Evolutionary conservation across 2,329 filamentous ascomycete species (phyloP), one percentile per base, ranked within the genome.

Genomic region (Neofusicoccum laricinum): DNA sequence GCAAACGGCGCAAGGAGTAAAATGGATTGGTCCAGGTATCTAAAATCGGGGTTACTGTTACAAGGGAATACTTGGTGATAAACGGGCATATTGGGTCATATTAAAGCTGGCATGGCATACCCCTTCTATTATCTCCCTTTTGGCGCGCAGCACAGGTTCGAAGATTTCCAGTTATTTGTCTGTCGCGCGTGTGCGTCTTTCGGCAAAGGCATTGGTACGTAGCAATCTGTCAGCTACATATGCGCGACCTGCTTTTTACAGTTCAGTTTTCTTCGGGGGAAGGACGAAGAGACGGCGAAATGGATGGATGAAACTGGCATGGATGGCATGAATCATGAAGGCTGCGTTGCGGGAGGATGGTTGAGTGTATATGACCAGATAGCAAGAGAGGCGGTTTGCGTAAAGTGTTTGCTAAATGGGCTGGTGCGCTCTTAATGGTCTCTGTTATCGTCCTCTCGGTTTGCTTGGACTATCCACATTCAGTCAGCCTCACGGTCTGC

Each of bases 1-100:
- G 75, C 63, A 73, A 74, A 68, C 72, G 75, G 48, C 76, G 67
- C 50, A 51, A 49, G 21, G 61, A 64, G 50, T 64, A 57, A 45
- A 41, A 8, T 40, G 49, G 50, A 12, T 48, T 36, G 38, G 25
- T 17, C 14, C 45, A 41, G 38, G 53, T 58, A 58, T 58, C 53
- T 58, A 58, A 58, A 58, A 58, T 58, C 53, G 53, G 53, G 53
- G 45, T 41, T 58, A 58, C 53, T 58, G 53, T 58, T 58, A 58
- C 40, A 45, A 17, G 53, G 48, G 48, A 50, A 50, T 19, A 50
- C 48, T 50, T 50, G 48, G 53, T 45, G 40, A 34, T 58, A 58
- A 58, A 64, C 61, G 61, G 50, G 61, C 61, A 63, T 58, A 43
- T 51, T 63, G 61, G 50, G 61, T 64, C 50, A 57, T 64, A 55